These are phyloP conservation scores for Beta corolliflora DNA, from an alignment of 179 eudicot species.

Conservation along the genomic window DNA sequence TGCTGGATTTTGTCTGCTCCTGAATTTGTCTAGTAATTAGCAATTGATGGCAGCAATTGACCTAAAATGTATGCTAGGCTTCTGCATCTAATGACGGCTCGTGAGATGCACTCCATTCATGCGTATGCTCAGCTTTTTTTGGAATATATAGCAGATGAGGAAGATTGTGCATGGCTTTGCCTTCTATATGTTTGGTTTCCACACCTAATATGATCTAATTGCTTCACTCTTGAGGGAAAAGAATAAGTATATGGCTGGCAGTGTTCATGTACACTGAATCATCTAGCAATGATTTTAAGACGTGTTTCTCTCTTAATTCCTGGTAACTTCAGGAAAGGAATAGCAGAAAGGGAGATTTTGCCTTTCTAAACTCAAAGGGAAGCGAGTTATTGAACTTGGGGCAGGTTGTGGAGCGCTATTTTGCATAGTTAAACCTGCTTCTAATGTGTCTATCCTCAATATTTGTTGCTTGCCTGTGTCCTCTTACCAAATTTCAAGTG, in stretches of 20 bases:
- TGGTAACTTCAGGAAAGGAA: slow-evolving; percentile 61
- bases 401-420: slow-evolving; percentile 99
- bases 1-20: background rate
- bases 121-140: background rate
- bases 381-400: slow-evolving; percentile 91
- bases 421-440: slow-evolving; percentile 48
- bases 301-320: background rate
- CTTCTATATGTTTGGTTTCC: background rate
- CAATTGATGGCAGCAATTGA: background rate
- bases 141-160: too few relatives aligned
- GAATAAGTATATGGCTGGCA: background rate
- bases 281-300: background rate
- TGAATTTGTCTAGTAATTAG: background rate
- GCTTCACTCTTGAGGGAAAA: background rate
- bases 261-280: background rate
- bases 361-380: slow-evolving; percentile 81
- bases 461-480: background rate
- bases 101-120: slow-evolving; percentile 8
- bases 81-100: slow-evolving; percentile 1
- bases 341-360: slow-evolving; percentile 88
- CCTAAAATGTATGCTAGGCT: background rate
- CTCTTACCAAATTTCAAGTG: background rate
- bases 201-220: background rate
- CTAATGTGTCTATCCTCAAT: background rate
- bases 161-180: background rate